A percentile compares a stretch with the other conserved stretches of the same genome.
phyloP scores from a whole-genome alignment of 1,139 yeast species.

The Nakaseomyces nivariensis region DNA sequence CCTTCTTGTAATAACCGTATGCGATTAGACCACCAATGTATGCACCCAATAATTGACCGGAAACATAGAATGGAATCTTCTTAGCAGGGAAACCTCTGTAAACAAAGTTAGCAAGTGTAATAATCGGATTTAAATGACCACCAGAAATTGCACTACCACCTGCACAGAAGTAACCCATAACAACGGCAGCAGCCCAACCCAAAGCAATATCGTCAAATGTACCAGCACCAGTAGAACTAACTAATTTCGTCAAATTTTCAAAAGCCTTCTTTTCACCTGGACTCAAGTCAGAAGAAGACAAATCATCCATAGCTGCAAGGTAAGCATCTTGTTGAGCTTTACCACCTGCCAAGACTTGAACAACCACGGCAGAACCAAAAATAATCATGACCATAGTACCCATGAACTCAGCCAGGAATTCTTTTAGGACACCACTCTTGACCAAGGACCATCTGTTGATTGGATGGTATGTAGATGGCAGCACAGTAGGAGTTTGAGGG shows the following conservation, averaged over 20 bases:
- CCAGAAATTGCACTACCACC: constrained; percentile 38
- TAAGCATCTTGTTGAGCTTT: constrained; percentile 13
- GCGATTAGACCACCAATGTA: constrained; percentile 33
- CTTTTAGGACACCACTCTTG: constrained; percentile 25
- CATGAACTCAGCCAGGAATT: constrained; percentile 37
- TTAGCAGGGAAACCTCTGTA: constrained; percentile 37
- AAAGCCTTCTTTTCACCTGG: constrained; percentile 8
- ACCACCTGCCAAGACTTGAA: constrained; percentile 31
- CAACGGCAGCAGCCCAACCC: constrained; percentile 44
- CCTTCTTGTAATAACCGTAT: constrained; percentile 31
- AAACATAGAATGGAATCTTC: constrained; percentile 34
- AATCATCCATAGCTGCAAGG: constrained; percentile 10
- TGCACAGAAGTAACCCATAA: constrained; percentile 36
- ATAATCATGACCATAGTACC: constrained; percentile 38
- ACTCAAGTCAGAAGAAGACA: constrained; percentile 9
- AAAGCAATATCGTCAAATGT: constrained; percentile 35
- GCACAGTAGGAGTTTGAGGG: constrained; percentile 31
- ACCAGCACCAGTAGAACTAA: constrained; percentile 30
- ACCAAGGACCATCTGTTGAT: constrained; percentile 29
- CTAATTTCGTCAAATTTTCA: constrained; percentile 11
- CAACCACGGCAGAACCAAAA: constrained; percentile 40
- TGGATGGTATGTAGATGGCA: constrained; percentile 31
- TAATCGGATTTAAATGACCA: constrained; percentile 38
- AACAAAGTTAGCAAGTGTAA: constrained; percentile 33
- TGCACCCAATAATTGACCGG: constrained; percentile 36